A percentile compares a stretch with the other conserved stretches of the same genome.
Evolutionary conservation across 2,329 filamentous ascomycete species (phyloP).

Genomic region (Davidsoniella eucalypti): DNA sequence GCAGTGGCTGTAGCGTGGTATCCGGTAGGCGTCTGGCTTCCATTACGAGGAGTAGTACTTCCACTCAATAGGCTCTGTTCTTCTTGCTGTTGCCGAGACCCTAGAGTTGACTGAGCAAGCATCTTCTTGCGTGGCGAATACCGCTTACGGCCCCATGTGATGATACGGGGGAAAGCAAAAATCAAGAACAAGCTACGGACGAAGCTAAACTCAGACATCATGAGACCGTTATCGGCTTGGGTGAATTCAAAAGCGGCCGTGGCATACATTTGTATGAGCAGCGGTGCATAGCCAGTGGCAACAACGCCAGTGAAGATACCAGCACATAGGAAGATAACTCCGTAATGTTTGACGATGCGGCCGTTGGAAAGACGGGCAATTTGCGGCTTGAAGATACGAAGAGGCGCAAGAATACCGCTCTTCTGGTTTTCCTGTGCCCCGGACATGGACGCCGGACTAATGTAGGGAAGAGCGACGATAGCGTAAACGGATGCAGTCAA

Average conservation of each 20-base stretch:
- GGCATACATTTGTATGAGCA: conserved; percentile 43
- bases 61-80: neutral
- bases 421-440: conserved; percentile 24
- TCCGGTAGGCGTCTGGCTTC: conserved; percentile 4
- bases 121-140: conserved; percentile 6
- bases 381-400: conserved; percentile 44
- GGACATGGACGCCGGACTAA: conserved; percentile 27
- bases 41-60: conserved; percentile 3
- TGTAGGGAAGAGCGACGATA: conserved; percentile 29
- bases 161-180: conserved; percentile 35
- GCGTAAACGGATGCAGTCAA: conserved; percentile 27
- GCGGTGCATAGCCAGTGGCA: conserved; percentile 50
- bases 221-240: conserved; percentile 38
- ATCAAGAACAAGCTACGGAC: conserved; percentile 39
- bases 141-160: conserved; percentile 25
- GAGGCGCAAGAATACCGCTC: conserved; percentile 42
- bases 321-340: conserved; percentile 44
- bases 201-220: conserved; percentile 39
- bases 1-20: conserved; percentile 4
- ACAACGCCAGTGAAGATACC: conserved; percentile 52
- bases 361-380: conserved; percentile 35
- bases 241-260: conserved; percentile 37
- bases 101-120: conserved; percentile 11
- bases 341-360: conserved; percentile 36
- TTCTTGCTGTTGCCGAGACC: neutral